A percentile compares a stretch with the other conserved stretches of the same genome.
These are phyloP conservation scores for Trifolium subterraneum DNA, from an alignment of 306 rosid genomes.

Conservation along the genomic window DNA sequence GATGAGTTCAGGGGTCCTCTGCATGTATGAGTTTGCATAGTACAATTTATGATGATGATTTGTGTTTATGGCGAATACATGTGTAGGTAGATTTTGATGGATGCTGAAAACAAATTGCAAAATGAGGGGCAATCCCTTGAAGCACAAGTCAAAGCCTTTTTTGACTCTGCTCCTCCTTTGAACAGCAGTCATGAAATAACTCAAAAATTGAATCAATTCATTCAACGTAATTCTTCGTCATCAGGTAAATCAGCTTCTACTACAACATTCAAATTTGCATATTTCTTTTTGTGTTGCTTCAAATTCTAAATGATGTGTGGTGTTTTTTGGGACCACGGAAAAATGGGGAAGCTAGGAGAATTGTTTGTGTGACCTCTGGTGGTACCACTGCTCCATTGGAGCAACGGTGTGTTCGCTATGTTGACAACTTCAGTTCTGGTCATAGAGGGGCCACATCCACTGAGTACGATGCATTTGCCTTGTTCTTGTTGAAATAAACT, in stretches of 20 bases:
- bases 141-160: conserved; percentile 67
- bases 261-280: conserved; percentile 10
- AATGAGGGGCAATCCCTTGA: conserved; percentile 47
- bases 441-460: conserved; percentile 97
- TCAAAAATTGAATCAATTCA: conserved; percentile 60
- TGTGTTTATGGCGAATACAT: conserved; percentile 30
- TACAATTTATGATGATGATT: not conserved
- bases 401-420: conserved; percentile 84
- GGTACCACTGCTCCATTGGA: conserved; percentile 98
- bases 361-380: conserved; percentile 93
- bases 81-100: conserved; percentile 61
- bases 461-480: conserved; percentile 60
- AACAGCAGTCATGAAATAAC: conserved; percentile 48
- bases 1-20: not conserved
- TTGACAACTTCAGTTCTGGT: conserved; percentile 98
- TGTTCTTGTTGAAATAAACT: not conserved
- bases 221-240: conserved; percentile 51
- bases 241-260: conserved; percentile 51
- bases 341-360: conserved; percentile 57
- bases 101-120: conserved; percentile 46
- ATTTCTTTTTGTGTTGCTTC: conserved; percentile 9
- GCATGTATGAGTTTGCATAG: not conserved
- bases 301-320: conserved; percentile 6
- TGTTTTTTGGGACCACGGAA: conserved; percentile 46
- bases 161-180: conserved; percentile 86